Evolutionary conservation across 176 grass and related monocot genomes (phyloP).

Genomic region (Otatea glauca): DNA sequence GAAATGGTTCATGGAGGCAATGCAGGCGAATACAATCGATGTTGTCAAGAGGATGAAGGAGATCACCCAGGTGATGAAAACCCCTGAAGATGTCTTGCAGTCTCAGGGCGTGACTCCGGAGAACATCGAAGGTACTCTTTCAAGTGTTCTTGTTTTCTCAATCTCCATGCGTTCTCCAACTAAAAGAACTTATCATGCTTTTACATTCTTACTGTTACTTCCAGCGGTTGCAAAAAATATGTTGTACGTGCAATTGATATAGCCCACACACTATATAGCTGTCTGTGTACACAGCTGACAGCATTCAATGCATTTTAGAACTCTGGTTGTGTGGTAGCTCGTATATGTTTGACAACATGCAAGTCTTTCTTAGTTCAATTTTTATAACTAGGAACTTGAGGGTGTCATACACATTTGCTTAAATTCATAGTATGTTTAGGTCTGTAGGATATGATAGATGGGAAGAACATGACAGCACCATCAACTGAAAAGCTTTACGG

Average conservation of each 20-base stretch:
- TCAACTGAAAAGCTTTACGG: background rate
- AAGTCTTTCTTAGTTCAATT: background rate
- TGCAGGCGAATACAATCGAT: conserved; percentile 78
- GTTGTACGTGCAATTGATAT: background rate
- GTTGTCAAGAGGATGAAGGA: conserved; percentile 90
- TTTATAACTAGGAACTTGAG: background rate
- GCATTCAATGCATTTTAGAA: background rate
- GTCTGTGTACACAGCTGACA: background rate
- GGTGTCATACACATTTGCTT: background rate
- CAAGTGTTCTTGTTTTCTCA: background rate
- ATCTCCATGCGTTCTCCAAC: background rate
- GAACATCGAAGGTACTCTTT: conserved; percentile 68
- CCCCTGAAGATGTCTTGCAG: conserved; percentile 75
- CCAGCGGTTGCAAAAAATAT: background rate
- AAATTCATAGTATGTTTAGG: background rate
- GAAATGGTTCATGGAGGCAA: conserved; percentile 94
- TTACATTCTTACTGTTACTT: background rate
- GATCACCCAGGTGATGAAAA: conserved; percentile 88
- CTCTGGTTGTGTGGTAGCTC: background rate
- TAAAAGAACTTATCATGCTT: background rate
- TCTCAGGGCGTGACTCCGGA: conserved; percentile 69
- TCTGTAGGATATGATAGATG: background rate
- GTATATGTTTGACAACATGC: background rate
- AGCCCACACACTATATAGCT: background rate
- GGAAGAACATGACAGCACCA: background rate